Evolutionary conservation across 2,329 filamentous ascomycete genomes (phyloP).

Genomic region (Fusarium citri): DNA sequence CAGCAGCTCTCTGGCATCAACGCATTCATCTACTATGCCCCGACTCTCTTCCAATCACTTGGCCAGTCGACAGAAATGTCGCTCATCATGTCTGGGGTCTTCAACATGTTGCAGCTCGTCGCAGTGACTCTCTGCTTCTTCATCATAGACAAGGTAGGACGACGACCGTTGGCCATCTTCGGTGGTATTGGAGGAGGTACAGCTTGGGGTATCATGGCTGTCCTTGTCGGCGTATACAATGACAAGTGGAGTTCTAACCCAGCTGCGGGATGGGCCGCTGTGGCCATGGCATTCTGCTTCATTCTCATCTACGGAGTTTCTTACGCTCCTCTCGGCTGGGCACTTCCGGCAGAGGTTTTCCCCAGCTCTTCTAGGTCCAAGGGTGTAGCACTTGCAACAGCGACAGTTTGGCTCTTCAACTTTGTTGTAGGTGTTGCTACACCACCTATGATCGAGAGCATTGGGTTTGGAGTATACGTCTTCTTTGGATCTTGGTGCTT

Average conservation of each 20-base stretch:
- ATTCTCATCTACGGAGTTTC: slow-evolving; percentile 31
- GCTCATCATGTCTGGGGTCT: slow-evolving; percentile 50
- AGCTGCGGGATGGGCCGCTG: slow-evolving; percentile 30
- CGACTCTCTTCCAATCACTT: slow-evolving; percentile 44
- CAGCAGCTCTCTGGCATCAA: slow-evolving; percentile 42
- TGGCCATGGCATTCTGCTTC: slow-evolving; percentile 23
- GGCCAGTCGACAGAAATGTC: slow-evolving; percentile 46
- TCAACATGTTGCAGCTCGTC: slow-evolving; percentile 51
- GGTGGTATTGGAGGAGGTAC: slow-evolving; percentile 28
- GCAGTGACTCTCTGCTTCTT: slow-evolving; percentile 46
- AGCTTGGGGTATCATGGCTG: slow-evolving; percentile 27
- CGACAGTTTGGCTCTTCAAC: slow-evolving; percentile 52
- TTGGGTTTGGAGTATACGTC: slow-evolving; percentile 60
- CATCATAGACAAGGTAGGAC: slow-evolving; percentile 50
- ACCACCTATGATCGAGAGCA: slow-evolving; percentile 64
- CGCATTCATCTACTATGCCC: slow-evolving; percentile 45
- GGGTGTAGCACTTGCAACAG: slow-evolving; percentile 51
- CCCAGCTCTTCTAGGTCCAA: slow-evolving; percentile 51
- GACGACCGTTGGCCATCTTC: slow-evolving; percentile 37
- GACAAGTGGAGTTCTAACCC: slow-evolving; percentile 27
- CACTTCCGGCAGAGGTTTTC: slow-evolving; percentile 53
- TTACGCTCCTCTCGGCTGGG: slow-evolving; percentile 52
- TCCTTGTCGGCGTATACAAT: slow-evolving; percentile 29
- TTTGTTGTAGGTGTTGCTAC: slow-evolving; percentile 62
- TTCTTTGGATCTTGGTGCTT: slow-evolving; percentile 66